A percentile compares a stretch with the other conserved stretches of the same genome.
Evolutionary conservation across 768 basidiomycete species (phyloP).

Genomic region (Cystoderma amianthinum): DNA sequence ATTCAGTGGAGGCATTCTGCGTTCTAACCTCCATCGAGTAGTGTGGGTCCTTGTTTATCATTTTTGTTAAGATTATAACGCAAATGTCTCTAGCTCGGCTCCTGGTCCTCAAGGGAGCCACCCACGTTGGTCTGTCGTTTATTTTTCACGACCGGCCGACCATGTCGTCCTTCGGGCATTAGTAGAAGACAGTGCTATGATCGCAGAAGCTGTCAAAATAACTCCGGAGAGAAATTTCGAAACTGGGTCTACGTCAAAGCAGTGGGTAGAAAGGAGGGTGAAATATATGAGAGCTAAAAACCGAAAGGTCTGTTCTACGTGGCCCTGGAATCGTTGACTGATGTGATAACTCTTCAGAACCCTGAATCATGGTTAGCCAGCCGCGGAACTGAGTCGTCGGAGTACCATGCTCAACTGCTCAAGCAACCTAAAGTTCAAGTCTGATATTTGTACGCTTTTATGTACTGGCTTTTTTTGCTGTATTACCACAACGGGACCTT

Average conservation of each 20-base stretch:
- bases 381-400: too few relatives aligned
- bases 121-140: slow-evolving; percentile 63
- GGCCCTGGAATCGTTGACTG: too few relatives aligned
- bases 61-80: neutral
- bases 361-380: too few relatives aligned
- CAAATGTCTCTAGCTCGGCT: slow-evolving; percentile 32
- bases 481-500: too few relatives aligned
- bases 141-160: slow-evolving; percentile 59
- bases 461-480: too few relatives aligned
- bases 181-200: slow-evolving; percentile 39
- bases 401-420: too few relatives aligned
- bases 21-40: slow-evolving; percentile 55
- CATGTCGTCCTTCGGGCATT: slow-evolving; percentile 43
- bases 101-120: slow-evolving; percentile 46
- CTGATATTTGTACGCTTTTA: too few relatives aligned
- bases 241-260: neutral
- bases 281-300: slow-evolving; percentile 3
- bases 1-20: slow-evolving; percentile 54
- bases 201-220: slow-evolving; percentile 41
- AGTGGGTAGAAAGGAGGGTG: slow-evolving; percentile 1
- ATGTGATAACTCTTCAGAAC: too few relatives aligned
- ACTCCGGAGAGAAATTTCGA: too few relatives aligned
- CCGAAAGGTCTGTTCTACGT: too few relatives aligned
- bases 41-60: slow-evolving; percentile 24
- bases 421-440: too few relatives aligned